Evolutionary conservation across 345 rosid species (phyloP).

Genomic region (Hibiscus mutabilis): DNA sequence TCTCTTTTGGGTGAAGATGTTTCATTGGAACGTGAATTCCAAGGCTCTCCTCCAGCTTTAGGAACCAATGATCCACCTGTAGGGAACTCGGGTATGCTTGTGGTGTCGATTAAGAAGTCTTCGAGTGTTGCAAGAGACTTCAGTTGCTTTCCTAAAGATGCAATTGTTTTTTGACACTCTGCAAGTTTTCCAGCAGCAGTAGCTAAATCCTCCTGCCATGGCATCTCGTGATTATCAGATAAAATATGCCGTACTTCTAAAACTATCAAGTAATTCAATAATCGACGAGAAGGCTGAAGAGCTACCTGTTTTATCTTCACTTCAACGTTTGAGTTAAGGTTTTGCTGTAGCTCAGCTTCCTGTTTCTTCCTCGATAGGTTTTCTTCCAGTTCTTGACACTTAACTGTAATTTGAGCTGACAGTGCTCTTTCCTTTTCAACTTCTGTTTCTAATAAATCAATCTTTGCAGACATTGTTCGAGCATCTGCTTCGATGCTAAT

Average conservation of each 20-base stretch:
- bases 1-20: slow-evolving; percentile 37
- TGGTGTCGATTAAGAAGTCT: slow-evolving; percentile 81
- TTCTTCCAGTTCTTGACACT: slow-evolving; percentile 60
- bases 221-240: slow-evolving; percentile 3
- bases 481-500: slow-evolving; percentile 43
- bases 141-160: slow-evolving; percentile 74
- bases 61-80: slow-evolving; percentile 22
- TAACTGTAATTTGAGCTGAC: slow-evolving; percentile 37
- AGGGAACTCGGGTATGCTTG: slow-evolving; percentile 42
- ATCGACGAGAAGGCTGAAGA: neutral
- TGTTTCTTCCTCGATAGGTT: slow-evolving; percentile 44
- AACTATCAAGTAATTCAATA: neutral
- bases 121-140: slow-evolving; percentile 90
- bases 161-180: slow-evolving; percentile 89
- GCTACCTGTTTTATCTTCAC: slow-evolving; percentile 76
- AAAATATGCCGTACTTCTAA: neutral
- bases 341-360: slow-evolving; percentile 42
- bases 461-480: slow-evolving; percentile 36
- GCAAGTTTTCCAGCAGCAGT: slow-evolving; percentile 80
- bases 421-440: slow-evolving; percentile 45
- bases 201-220: slow-evolving; percentile 66
- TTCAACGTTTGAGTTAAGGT: slow-evolving; percentile 30
- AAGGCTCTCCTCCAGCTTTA: slow-evolving; percentile 24
- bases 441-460: slow-evolving; percentile 50
- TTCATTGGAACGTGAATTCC: slow-evolving; percentile 52